Evolutionary conservation across 306 rosid species (phyloP).

Genomic region (Gastrolobium villosum): DNA sequence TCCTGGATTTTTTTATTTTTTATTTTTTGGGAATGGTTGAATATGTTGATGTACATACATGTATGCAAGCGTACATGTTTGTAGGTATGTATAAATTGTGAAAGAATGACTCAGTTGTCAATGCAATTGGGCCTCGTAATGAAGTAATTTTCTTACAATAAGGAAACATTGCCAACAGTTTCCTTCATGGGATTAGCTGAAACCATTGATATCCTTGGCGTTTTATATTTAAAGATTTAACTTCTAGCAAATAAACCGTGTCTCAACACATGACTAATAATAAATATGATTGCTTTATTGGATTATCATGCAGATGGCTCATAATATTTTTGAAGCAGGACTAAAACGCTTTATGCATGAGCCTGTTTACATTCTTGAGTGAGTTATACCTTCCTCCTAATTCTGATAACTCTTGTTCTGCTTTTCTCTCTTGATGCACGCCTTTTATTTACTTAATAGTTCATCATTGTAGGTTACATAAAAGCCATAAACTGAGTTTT

Average conservation of each 20-base stretch:
- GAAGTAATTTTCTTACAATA: conserved; percentile 27
- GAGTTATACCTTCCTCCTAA: conserved; percentile 58
- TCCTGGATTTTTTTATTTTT: not conserved
- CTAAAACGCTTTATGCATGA: conserved; percentile 91
- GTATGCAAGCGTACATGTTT: not conserved
- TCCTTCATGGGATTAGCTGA: not conserved
- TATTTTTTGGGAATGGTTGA: not conserved
- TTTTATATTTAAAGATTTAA: conserved; percentile 3
- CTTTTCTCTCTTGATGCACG: conserved; percentile 37
- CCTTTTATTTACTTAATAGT: not conserved
- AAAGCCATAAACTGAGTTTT: not conserved
- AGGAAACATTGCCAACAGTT: conserved; percentile 8
- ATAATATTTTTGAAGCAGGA: conserved; percentile 95
- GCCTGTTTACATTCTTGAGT: conserved; percentile 95
- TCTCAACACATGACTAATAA: not conserved
- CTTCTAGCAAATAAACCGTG: conserved; percentile 32
- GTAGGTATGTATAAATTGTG: not conserved
- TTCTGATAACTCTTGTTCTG: conserved; percentile 17
- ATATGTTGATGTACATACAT: not conserved
- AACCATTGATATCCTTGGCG: conserved; percentile 3
- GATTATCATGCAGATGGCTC: conserved; percentile 86
- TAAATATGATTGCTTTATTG: conserved; percentile 35
- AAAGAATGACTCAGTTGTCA: conserved; percentile 8
- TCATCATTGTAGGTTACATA: conserved; percentile 10
- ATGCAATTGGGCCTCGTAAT: not conserved